Conservation (phyloP, 2,329 filamentous ascomycete genomes). For the Elsinoe fawcettii region DNA sequence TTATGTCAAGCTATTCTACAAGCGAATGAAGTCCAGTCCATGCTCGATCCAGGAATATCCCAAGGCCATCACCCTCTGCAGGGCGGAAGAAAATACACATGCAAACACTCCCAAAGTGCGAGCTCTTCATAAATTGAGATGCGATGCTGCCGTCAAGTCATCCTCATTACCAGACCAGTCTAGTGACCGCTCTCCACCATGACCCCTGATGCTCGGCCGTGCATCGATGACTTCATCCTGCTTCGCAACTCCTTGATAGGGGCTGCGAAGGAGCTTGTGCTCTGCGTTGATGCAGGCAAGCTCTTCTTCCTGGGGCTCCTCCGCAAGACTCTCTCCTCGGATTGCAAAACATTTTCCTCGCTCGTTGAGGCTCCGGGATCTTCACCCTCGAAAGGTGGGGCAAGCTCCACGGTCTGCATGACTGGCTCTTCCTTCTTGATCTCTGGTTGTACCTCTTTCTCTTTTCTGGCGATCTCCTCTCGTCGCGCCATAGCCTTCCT, state of each 20-base stretch:
- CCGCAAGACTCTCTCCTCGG: slow-evolving; percentile 27
- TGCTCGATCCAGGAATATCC: not conserved
- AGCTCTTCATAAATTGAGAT: slow-evolving; percentile 5
- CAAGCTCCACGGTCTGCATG: slow-evolving; percentile 11
- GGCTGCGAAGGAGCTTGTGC: slow-evolving; percentile 26
- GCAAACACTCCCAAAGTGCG: slow-evolving; percentile 6
- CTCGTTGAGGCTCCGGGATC: not conserved
- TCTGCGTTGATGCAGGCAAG: slow-evolving; percentile 29
- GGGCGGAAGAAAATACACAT: not conserved
- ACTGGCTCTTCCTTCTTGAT: slow-evolving; percentile 29
- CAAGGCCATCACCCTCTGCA: not conserved
- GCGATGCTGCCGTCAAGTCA: slow-evolving; percentile 4
- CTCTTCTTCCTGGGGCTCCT: slow-evolving; percentile 37
- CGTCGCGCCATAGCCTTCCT: slow-evolving; percentile 32
- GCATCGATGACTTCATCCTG: slow-evolving; percentile 31
- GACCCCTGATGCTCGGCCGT: slow-evolving; percentile 39
- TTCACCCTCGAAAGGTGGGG: slow-evolving; percentile 7
- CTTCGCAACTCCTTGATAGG: slow-evolving; percentile 18
- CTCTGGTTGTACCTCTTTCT: slow-evolving; percentile 43
- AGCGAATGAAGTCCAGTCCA: slow-evolving; percentile 10
- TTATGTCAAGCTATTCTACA: slow-evolving; percentile 13
- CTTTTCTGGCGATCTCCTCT: slow-evolving; percentile 43
- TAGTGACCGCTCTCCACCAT: slow-evolving; percentile 38
- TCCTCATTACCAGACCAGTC: not conserved
- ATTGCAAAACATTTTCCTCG: not conserved